Evolutionary conservation across 805 yeast genomes (phyloP).

Genomic region (Kodamaea restingae): DNA sequence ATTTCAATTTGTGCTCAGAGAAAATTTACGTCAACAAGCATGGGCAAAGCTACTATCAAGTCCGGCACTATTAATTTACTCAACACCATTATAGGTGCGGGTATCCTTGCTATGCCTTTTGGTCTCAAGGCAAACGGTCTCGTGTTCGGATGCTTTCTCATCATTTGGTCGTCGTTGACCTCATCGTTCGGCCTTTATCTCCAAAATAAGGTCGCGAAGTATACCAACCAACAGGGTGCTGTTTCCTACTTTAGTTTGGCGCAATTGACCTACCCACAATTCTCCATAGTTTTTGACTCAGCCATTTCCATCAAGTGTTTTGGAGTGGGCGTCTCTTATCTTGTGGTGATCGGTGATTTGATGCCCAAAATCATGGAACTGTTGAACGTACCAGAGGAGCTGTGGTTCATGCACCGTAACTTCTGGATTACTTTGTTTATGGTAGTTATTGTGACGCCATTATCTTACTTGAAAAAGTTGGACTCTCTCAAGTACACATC

Average conservation of each 20-base stretch:
- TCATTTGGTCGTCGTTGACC: slow-evolving; percentile 58
- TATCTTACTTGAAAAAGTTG: slow-evolving; percentile 56
- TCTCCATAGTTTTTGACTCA: slow-evolving; percentile 66
- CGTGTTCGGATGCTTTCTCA: slow-evolving; percentile 50
- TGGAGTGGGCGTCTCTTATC: slow-evolving; percentile 69
- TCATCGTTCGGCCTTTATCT: slow-evolving; percentile 66
- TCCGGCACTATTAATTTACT: slow-evolving; percentile 51
- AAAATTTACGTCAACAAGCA: slow-evolving; percentile 3
- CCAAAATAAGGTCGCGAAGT: slow-evolving; percentile 57
- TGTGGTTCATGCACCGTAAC: slow-evolving; percentile 33
- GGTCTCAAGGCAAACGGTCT: slow-evolving; percentile 69
- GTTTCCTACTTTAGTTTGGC: slow-evolving; percentile 44
- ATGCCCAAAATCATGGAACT: slow-evolving; percentile 56
- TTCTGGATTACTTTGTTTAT: slow-evolving; percentile 55
- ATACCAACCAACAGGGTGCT: slow-evolving; percentile 39
- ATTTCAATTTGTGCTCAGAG: neutral
- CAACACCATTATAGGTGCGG: slow-evolving; percentile 80
- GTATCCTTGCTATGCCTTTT: slow-evolving; percentile 70
- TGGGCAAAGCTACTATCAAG: slow-evolving; percentile 17
- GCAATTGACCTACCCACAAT: slow-evolving; percentile 63
- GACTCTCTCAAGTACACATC: slow-evolving; percentile 71
- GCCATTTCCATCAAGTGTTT: slow-evolving; percentile 76
- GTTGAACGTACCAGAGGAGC: slow-evolving; percentile 22
- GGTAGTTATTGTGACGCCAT: slow-evolving; percentile 53
- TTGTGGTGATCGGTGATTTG: slow-evolving; percentile 73